A percentile compares a stretch with the other conserved stretches of the same genome.
Conservation (phyloP, 768 basidiomycete species). For the Russula griseocarnosa region DNA sequence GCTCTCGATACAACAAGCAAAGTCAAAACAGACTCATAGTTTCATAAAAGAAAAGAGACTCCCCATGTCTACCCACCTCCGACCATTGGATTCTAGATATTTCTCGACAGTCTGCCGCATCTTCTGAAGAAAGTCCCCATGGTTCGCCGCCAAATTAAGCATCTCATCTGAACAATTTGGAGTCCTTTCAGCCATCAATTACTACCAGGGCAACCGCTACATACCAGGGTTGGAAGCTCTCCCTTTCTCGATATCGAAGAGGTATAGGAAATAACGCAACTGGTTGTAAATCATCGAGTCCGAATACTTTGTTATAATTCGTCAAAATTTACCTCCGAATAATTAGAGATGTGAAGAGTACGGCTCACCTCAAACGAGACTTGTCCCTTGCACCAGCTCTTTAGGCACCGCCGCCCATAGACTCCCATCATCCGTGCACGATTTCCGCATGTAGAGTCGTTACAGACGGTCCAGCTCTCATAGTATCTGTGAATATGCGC, state of each 20-base stretch:
- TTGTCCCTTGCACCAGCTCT: slow-evolving; percentile 60
- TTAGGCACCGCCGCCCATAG: slow-evolving; percentile 79
- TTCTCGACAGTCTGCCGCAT: slow-evolving; percentile 62
- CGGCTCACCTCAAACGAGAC: slow-evolving; percentile 72
- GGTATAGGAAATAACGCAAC: slow-evolving; percentile 70
- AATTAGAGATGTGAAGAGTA: not conserved
- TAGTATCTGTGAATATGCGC: slow-evolving; percentile 77
- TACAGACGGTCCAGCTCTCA: slow-evolving; percentile 82
- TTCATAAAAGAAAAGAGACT: slow-evolving; percentile 82
- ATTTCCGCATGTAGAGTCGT: slow-evolving; percentile 77
- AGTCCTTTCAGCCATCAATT: not conserved
- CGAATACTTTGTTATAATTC: slow-evolving; percentile 63
- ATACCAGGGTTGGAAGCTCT: slow-evolving; percentile 48
- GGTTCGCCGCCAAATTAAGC: slow-evolving; percentile 44
- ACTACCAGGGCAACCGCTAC: slow-evolving; percentile 36
- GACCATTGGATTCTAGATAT: slow-evolving; percentile 82
- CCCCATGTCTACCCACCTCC: slow-evolving; percentile 84
- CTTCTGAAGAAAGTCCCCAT: slow-evolving; percentile 47
- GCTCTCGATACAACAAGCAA: slow-evolving; percentile 1
- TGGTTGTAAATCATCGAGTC: slow-evolving; percentile 87
- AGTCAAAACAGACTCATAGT: slow-evolving; percentile 35
- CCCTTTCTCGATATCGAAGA: slow-evolving; percentile 74
- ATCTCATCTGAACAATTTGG: slow-evolving; percentile 49
- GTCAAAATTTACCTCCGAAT: slow-evolving; percentile 11
- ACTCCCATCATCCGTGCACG: slow-evolving; percentile 94